Base-by-base conservation (phyloP, 2,329 filamentous ascomycete species). In the Neofusicoccum ribis region DNA sequence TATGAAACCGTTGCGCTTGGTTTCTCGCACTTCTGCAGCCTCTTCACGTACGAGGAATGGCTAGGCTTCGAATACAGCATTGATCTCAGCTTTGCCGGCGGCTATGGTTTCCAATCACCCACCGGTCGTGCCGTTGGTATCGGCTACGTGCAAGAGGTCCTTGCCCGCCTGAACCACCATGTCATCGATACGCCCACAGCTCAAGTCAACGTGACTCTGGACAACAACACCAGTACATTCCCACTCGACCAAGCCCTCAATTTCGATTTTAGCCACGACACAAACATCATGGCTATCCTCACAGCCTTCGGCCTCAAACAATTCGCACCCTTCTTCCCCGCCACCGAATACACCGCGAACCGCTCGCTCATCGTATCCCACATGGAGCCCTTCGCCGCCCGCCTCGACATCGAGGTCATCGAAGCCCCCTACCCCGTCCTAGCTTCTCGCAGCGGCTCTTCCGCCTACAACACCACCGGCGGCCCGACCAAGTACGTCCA, bases 1-100 rank as follows among this genome's bases (percentile, higher is more conserved):
- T 93, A 93, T 72, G 91, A 93, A 75, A 92, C 89, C 0, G 85
- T 91, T n/a, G 87, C 89, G 1, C 88, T 90, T 66, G 91, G 91
- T 23, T 93, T 88, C 79, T 91, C 88, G 69, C 83, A 82, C 9
- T 93, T 91, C 79, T 93, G 91, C 72, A 80, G 86, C 27, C 82
- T 93, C 3, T 93, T 93, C 73, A 92, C 87, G 0, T 91, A 89
- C 69, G 82, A 88, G 20, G 91, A 93, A 73, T 93, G 90, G 90
- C 78, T 86, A 58, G 86, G 83, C 44, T 93, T 89, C 72, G 88
- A 88, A 65, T 93, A 93, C 76, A 85, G 85, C 3, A 81, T 89
- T 64, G 91, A 93, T 69, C 80, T 93, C 41, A 77, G 73, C 37
- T 93, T 91, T 70, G 81, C 86, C 11, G 88, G 86, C 7, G 82